Evolutionary conservation across 139 green algal genomes (phyloP).

Genomic region (Chlorokybus atmophyticus): DNA sequence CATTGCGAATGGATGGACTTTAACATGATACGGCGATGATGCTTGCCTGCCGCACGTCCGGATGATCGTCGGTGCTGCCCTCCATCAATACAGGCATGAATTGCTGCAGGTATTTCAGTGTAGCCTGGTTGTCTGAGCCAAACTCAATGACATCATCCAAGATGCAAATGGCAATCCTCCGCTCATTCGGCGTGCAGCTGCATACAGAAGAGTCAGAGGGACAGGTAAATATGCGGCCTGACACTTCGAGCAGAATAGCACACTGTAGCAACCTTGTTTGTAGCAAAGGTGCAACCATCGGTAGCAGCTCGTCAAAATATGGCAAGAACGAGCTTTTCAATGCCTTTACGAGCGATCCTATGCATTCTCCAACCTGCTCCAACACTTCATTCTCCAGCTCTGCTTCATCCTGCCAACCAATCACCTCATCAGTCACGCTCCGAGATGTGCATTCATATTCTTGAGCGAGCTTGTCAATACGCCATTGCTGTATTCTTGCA

Average conservation of each 20-base stretch:
- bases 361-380: slow-evolving; percentile 31
- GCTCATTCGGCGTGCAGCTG: slow-evolving; percentile 44
- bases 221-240: not conserved
- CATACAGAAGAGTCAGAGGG: slow-evolving; percentile 3
- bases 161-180: slow-evolving; percentile 76
- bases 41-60: slow-evolving; percentile 47
- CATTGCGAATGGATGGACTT: too few relatives aligned
- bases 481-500: too few relatives aligned
- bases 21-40: not conserved
- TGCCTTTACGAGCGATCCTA: slow-evolving; percentile 57
- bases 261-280: too few relatives aligned
- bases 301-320: slow-evolving; percentile 68
- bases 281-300: slow-evolving; percentile 46
- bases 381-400: not conserved
- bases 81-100: slow-evolving; percentile 57
- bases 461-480: too few relatives aligned
- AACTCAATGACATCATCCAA: slow-evolving; percentile 89
- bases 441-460: too few relatives aligned
- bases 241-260: too few relatives aligned
- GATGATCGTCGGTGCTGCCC: slow-evolving; percentile 33
- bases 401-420: not conserved
- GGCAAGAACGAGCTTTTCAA: slow-evolving; percentile 64
- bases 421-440: too few relatives aligned
- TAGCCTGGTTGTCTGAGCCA: slow-evolving; percentile 18
- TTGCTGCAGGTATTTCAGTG: slow-evolving; percentile 32